Evolutionary conservation across 495 filamentous ascomycete genomes (phyloP).

Genomic region (Gamarada debralockiae): DNA sequence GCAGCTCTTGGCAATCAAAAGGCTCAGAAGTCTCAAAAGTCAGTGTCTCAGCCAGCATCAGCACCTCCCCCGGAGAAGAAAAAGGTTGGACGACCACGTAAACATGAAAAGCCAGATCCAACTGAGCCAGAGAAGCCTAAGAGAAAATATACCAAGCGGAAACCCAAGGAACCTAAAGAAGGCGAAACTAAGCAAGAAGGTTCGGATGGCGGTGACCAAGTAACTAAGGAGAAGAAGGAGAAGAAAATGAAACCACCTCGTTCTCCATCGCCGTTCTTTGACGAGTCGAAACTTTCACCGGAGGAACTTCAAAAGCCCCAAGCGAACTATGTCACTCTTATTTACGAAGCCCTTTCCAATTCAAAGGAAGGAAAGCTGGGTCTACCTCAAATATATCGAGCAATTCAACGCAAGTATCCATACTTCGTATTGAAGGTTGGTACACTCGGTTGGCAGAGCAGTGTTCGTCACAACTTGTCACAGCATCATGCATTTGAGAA

Average conservation of each 20-base stretch:
- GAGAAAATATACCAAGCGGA: constrained; percentile 74
- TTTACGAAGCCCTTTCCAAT: constrained; percentile 81
- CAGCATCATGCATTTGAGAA: constrained; percentile 86
- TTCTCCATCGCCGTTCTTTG: constrained; percentile 68
- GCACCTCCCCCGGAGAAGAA: constrained; percentile 47
- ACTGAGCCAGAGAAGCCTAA: constrained; percentile 60
- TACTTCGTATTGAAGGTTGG: constrained; percentile 79
- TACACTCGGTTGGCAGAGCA: constrained; percentile 94
- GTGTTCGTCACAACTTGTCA: constrained; percentile 91
- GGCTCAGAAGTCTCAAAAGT: constrained; percentile 20
- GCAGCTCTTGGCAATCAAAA: constrained; percentile 44
- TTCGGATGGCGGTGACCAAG: constrained; percentile 37
- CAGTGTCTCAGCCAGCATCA: constrained; percentile 27
- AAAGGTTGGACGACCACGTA: constrained; percentile 57
- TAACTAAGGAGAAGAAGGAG: constrained; percentile 55
- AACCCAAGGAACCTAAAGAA: constrained; percentile 56
- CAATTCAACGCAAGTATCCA: constrained; percentile 82
- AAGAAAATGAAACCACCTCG: constrained; percentile 59
- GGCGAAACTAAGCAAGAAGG: constrained; percentile 39
- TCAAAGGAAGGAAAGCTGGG: constrained; percentile 68
- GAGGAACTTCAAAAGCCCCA: constrained; percentile 84
- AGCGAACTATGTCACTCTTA: constrained; percentile 84
- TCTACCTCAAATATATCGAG: constrained; percentile 89
- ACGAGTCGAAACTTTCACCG: constrained; percentile 70
- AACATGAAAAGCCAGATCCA: constrained; percentile 51